phyloP scores from a whole-genome alignment of 1,284 basidiomycete species.

The Sporisorium scitamineum region DNA sequence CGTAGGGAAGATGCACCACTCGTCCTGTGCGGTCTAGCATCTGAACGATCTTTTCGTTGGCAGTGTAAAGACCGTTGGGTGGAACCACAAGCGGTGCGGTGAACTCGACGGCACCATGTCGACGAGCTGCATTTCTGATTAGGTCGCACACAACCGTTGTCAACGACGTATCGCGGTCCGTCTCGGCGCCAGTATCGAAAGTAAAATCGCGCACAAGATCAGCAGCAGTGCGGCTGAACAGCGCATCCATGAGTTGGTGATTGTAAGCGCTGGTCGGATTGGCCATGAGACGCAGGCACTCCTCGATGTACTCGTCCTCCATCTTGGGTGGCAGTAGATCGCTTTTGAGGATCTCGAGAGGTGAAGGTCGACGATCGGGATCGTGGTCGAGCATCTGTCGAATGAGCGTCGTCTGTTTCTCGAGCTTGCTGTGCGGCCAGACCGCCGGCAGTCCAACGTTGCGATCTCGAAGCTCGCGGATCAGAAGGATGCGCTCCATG shows the following conservation, averaged over 20 bases:
- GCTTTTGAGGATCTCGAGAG: constrained; percentile 85
- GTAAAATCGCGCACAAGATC: constrained; percentile 79
- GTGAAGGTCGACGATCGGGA: constrained; percentile 82
- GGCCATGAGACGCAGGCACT: constrained; percentile 82
- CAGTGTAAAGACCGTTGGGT: constrained; percentile 77
- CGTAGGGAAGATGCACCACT: constrained; percentile 68
- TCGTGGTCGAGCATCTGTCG: constrained; percentile 85
- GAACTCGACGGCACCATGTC: constrained; percentile 89
- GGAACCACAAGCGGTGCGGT: constrained; percentile 87
- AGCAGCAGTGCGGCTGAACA: constrained; percentile 70
- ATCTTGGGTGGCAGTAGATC: constrained; percentile 79
- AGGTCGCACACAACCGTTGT: constrained; percentile 83
- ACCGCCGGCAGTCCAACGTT: constrained; percentile 79
- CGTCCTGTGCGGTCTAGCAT: constrained; percentile 77
- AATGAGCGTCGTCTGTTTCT: constrained; percentile 76
- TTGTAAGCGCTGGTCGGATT: constrained; percentile 65
- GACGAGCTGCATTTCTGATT: constrained; percentile 80
- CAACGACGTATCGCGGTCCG: constrained; percentile 78
- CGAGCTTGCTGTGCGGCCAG: constrained; percentile 76
- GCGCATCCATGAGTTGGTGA: constrained; percentile 58
- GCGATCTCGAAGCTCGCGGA: constrained; percentile 81
- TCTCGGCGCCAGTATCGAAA: constrained; percentile 81
- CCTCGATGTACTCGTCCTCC: constrained; percentile 86
- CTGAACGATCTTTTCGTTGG: constrained; percentile 83
- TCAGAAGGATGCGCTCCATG: constrained; percentile 84